Evolutionary conservation across 1,139 yeast genomes (phyloP).

Genomic region (Tardiomyces blankii): DNA sequence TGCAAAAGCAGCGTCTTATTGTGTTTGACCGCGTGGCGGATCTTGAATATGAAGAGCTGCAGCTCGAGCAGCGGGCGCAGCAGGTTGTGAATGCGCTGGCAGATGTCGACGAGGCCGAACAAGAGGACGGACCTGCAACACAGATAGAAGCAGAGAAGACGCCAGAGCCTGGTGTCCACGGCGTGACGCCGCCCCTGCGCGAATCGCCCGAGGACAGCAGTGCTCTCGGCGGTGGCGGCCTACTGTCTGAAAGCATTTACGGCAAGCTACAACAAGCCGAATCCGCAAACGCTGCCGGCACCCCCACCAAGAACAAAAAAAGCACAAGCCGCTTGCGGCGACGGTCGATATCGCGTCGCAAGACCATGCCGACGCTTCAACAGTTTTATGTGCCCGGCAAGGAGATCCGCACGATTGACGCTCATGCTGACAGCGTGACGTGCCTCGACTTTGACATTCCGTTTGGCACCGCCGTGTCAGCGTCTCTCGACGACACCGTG

Average conservation of each 20-base stretch:
- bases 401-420: conserved; percentile 38
- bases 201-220: neutral
- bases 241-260: conserved; percentile 30
- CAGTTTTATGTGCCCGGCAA: conserved; percentile 51
- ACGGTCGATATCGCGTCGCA: conserved; percentile 22
- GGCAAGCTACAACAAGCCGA: conserved; percentile 23
- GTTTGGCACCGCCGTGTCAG: conserved; percentile 63
- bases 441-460: conserved; percentile 58
- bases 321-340: conserved; percentile 4
- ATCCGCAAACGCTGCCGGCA: too few species aligned
- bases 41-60: conserved; percentile 47
- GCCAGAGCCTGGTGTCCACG: neutral
- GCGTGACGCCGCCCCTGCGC: neutral
- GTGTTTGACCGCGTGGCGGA: conserved; percentile 48
- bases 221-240: conserved; percentile 5
- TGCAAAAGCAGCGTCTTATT: conserved; percentile 38
- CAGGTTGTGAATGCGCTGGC: neutral
- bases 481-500: conserved; percentile 70
- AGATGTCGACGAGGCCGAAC: neutral
- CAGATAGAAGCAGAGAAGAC: neutral
- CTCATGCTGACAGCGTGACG: conserved; percentile 42
- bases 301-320: conserved; percentile 1
- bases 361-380: conserved; percentile 49
- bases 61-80: conserved; percentile 27
- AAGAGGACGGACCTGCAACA: neutral